Conservation (phyloP, 2,329 filamentous ascomycete species). For the Diaporthe velutina region DNA sequence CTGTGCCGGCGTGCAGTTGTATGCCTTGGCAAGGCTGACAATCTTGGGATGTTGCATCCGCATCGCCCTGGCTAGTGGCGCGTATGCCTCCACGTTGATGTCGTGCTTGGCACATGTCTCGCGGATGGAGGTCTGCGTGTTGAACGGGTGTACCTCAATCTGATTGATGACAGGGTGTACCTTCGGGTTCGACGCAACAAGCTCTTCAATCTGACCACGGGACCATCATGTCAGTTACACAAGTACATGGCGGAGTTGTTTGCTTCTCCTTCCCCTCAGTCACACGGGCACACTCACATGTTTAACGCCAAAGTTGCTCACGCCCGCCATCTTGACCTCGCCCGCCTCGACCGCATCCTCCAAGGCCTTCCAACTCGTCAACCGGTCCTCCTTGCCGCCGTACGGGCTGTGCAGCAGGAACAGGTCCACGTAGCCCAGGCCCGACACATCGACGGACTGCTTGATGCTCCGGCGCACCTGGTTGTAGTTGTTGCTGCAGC, state of each 20-base stretch:
- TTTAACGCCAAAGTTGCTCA: constrained; percentile 83
- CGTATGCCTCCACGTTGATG: constrained; percentile 84
- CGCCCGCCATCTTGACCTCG: constrained; percentile 78
- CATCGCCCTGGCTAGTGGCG: constrained; percentile 79
- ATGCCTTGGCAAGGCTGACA: constrained; percentile 72
- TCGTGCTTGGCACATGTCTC: constrained; percentile 73
- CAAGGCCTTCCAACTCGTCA: constrained; percentile 81
- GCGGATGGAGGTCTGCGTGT: constrained; percentile 77
- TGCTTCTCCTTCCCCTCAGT: neutral
- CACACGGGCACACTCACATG: constrained; percentile 65
- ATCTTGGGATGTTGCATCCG: constrained; percentile 78
- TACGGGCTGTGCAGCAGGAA: constrained; percentile 86
- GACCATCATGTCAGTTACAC: constrained; percentile 12
- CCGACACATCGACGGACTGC: constrained; percentile 72
- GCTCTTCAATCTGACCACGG: constrained; percentile 70
- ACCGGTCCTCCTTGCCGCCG: constrained; percentile 75
- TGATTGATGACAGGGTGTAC: constrained; percentile 81
- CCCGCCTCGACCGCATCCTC: constrained; percentile 81
- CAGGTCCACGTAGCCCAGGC: constrained; percentile 81
- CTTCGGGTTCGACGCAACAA: constrained; percentile 72
- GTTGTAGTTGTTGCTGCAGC: constrained; percentile 75
- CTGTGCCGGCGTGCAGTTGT: constrained; percentile 79
- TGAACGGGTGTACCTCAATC: constrained; percentile 87
- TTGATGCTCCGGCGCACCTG: constrained; percentile 75
- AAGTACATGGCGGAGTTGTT: neutral